Evolutionary conservation across 2,329 filamentous ascomycete species (phyloP), one percentile per base, ranked within the genome.

Genomic region (Xylariaceae sp.): DNA sequence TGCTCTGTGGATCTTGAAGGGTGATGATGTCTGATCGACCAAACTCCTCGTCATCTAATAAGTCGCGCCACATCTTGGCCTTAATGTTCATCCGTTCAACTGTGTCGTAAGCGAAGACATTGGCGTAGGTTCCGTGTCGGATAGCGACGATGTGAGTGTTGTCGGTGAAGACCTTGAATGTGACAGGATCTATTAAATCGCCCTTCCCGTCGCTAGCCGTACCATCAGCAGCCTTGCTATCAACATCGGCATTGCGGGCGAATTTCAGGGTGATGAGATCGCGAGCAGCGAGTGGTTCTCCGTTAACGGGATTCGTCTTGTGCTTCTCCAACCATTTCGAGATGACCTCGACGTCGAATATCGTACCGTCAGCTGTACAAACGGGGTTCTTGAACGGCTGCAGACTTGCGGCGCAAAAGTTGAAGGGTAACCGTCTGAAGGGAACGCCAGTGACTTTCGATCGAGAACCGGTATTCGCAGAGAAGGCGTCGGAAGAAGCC

Each of bases 121-220:
- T 99, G 53, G 93, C 93, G 59, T 92, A 93, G 57, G 81, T 88
- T 57, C 84, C 85, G 74, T 89, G 86, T 59, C 86, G 82, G 64
- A 99, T 81, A 13, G 92, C 93, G 51, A 97, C 90, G 60, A 99
- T 90, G 74, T 97, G 94, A 3, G 94, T 97, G 74, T 97, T 97
- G 73, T 99, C 92, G 51, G 94, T 99, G 70, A 99, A 91, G 7
- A 96, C 89, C 74, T 99, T 99, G 80, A 90, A 97, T 0, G 92
- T 97, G 51, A 99, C 93, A 0, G 94, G 95, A 70, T 99, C 94
- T 64, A 97, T 90, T 69, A 94, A 89, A 68, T 97, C 94, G 56
- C 85, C 89, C 61, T 82, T 80, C 13, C 78, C 81, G 63, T 85
- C 82, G 63, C 76, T 77, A 10, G 62, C 67, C 8, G 75, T 64